These are phyloP conservation scores for Balansia obtecta DNA, from an alignment of 2,329 filamentous ascomycete genomes.

Conservation along the genomic window DNA sequence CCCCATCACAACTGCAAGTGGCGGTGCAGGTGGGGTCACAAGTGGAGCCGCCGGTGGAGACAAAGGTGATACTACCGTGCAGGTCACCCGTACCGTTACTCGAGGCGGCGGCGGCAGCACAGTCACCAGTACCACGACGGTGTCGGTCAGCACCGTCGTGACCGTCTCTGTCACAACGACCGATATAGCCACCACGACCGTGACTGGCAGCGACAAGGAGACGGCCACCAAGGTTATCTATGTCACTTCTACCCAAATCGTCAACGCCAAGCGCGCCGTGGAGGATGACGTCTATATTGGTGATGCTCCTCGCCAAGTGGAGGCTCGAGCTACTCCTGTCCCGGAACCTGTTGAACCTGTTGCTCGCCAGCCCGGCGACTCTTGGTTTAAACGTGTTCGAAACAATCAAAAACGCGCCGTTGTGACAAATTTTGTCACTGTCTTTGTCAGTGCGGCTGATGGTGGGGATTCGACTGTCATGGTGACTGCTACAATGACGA, in stretches of 20 bases:
- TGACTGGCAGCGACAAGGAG: slow-evolving; percentile 22
- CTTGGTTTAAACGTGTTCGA: slow-evolving; percentile 7
- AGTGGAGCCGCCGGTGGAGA: neutral
- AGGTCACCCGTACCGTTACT: slow-evolving; percentile 19
- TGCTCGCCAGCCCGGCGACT: slow-evolving; percentile 9
- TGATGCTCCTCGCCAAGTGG: slow-evolving; percentile 7
- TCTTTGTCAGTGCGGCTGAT: slow-evolving; percentile 16
- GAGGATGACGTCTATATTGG: neutral
- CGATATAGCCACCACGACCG: slow-evolving; percentile 22
- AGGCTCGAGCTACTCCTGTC: slow-evolving; percentile 9
- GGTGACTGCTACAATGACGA: slow-evolving; percentile 18
- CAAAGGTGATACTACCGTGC: slow-evolving; percentile 17
- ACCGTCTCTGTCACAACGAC: slow-evolving; percentile 24
- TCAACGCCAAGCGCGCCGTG: slow-evolving; percentile 21
- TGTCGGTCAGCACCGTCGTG: slow-evolving; percentile 15
- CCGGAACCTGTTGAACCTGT: slow-evolving; percentile 7
- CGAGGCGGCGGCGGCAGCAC: slow-evolving; percentile 14
- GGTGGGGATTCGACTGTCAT: slow-evolving; percentile 14
- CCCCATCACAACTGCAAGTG: neutral
- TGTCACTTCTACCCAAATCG: slow-evolving; percentile 20
- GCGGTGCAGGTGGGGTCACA: neutral
- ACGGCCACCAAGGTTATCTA: slow-evolving; percentile 25
- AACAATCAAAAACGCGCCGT: slow-evolving; percentile 23
- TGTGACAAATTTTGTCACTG: slow-evolving; percentile 19
- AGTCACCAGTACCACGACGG: slow-evolving; percentile 18